These are phyloP conservation scores for Capillidium heterosporum DNA, from an alignment of 371 early-diverging fungal species.

Conservation along the genomic window DNA sequence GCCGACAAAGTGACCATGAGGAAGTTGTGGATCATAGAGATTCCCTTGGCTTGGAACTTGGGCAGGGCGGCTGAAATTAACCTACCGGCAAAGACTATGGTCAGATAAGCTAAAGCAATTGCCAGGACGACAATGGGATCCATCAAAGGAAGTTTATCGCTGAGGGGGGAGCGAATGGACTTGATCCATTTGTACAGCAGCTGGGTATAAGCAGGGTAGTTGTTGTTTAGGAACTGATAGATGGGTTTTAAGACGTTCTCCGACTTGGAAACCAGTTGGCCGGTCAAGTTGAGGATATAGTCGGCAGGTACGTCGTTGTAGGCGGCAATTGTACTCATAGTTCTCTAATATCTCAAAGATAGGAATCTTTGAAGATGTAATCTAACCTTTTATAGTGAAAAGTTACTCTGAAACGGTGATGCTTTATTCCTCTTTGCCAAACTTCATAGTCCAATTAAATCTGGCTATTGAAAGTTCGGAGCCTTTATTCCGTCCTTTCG, in stretches of 20 bases:
- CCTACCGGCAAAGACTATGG: constrained; percentile 21
- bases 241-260: background rate
- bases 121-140: constrained; percentile 31
- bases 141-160: constrained; percentile 28
- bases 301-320: background rate
- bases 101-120: constrained; percentile 21
- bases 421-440: no score
- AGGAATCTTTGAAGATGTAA: no score
- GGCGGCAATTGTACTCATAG: background rate
- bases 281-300: background rate
- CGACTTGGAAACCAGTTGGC: background rate
- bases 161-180: constrained; percentile 17
- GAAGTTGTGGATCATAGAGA: constrained; percentile 27
- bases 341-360: no score
- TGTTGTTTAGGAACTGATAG: background rate
- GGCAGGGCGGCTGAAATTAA: constrained; percentile 18
- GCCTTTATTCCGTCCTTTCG: no score
- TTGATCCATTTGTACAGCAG: constrained; percentile 11
- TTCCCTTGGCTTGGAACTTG: constrained; percentile 19
- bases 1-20: constrained; percentile 21
- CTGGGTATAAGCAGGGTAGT: background rate
- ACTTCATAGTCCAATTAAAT: no score
- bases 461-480: no score
- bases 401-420: no score
- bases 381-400: no score